Base-by-base conservation (phyloP, 441 rosid genomes). In the Bruguiera hainesii region DNA sequence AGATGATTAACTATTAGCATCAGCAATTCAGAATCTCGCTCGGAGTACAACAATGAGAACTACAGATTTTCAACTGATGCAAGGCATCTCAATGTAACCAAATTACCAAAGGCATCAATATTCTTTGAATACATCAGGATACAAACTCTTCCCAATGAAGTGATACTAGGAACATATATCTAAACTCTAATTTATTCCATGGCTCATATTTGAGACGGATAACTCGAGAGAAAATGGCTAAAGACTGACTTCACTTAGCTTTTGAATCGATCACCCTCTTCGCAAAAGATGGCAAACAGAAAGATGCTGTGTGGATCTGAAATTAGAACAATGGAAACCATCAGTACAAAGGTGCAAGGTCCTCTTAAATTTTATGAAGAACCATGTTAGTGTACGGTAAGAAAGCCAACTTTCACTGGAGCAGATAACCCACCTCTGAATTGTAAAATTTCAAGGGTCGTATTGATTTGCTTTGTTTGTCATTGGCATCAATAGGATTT, bases 271-370 rank as follows among this genome's bases (percentile, higher is more conserved):
- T 89, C 74, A 93, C 89, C 74, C 81, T 88, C 92, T 84, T 93
- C 0, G 97, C 98, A 60, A 93, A 93, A 1, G 97, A 81, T 2
- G 98, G 98, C 70, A 93, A 72, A 73, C 98, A 93, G 83, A 93
- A 93, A n/a, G 98, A 91, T 7, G 98, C 97, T 7, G 96, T 65
- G 73, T 93, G 98, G 73, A 93, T 83, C 98, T 93, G 86, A 13
- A 83, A 70, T 42, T 39, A 56, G 21, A 65, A 42, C 53, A 70
- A 15, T 60, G n/a, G 6, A 25, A 7, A 26, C 1, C 16, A 28
- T 0, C 4, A 71, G 6, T 31, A 42, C 35, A 61, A 52, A 42
- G 39, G 9, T 37, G 9, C 5, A 60, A 19, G 25, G 28, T 11
- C 9, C 5, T 21, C 48, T 42, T 42, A 13, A 42, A 11, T 11